A percentile compares a stretch with the other conserved stretches of the same genome.
These are phyloP conservation scores for Botryosphaeria dothidea DNA, from an alignment of 2,329 filamentous ascomycete genomes.

Conservation along the genomic window DNA sequence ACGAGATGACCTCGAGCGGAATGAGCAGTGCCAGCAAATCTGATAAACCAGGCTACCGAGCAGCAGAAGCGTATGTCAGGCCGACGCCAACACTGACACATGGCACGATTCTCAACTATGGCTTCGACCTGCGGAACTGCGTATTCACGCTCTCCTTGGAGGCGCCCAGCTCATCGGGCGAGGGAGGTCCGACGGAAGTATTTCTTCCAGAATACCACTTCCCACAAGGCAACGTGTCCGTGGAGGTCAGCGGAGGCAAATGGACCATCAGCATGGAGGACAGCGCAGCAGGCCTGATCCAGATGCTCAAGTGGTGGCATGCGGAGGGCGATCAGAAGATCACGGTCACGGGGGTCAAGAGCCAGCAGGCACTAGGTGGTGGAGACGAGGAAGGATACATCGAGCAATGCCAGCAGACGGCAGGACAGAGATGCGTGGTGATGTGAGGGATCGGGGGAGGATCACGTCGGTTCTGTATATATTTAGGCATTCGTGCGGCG, in stretches of 20 bases:
- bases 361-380: slow-evolving; percentile 57
- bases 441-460: slow-evolving; percentile 35
- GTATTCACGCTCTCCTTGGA: slow-evolving; percentile 72
- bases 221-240: slow-evolving; percentile 66
- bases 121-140: slow-evolving; percentile 80
- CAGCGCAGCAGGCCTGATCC: slow-evolving; percentile 66
- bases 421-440: slow-evolving; percentile 40
- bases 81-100: slow-evolving; percentile 76
- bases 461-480: neutral
- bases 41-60: slow-evolving; percentile 71
- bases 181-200: slow-evolving; percentile 74
- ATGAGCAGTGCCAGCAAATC: slow-evolving; percentile 20
- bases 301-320: slow-evolving; percentile 92
- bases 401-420: slow-evolving; percentile 55
- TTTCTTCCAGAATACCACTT: slow-evolving; percentile 94
- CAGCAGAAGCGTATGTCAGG: slow-evolving; percentile 89
- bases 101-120: slow-evolving; percentile 69
- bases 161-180: slow-evolving; percentile 59
- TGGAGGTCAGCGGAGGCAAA: slow-evolving; percentile 81
- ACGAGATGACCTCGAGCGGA: slow-evolving; percentile 41
- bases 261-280: slow-evolving; percentile 82
- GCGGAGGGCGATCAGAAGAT: slow-evolving; percentile 79
- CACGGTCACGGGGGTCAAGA: slow-evolving; percentile 71
- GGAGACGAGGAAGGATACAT: slow-evolving; percentile 81
- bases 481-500: neutral